phyloP scores from a whole-genome alignment of 371 early-diverging fungal genomes.

The Dipsacomyces acuminosporus region DNA sequence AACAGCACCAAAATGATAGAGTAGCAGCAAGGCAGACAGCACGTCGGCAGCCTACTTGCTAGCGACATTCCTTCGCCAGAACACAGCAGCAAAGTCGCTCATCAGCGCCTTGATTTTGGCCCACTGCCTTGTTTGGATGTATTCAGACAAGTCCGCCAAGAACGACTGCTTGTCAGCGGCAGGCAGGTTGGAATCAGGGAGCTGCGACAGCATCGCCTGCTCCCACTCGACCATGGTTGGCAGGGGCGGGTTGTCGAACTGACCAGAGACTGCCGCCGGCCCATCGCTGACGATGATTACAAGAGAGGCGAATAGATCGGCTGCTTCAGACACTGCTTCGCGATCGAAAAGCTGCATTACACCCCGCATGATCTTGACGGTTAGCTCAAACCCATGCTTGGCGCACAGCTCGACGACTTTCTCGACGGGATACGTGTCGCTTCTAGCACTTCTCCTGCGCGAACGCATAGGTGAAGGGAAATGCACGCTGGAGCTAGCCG shows the following conservation, averaged over 20 bases:
- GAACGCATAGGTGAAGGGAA: slow-evolving; percentile 8
- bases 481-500: neutral
- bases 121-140: slow-evolving; percentile 29
- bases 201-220: slow-evolving; percentile 21
- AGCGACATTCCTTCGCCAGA: slow-evolving; percentile 33
- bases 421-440: slow-evolving; percentile 25
- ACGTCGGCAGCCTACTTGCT: neutral
- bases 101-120: slow-evolving; percentile 46
- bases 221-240: slow-evolving; percentile 36
- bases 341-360: slow-evolving; percentile 30
- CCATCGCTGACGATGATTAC: slow-evolving; percentile 31
- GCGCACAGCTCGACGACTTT: slow-evolving; percentile 28
- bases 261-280: slow-evolving; percentile 12
- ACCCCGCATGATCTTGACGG: slow-evolving; percentile 23
- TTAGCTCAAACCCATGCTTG: slow-evolving; percentile 29
- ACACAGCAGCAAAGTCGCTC: slow-evolving; percentile 26
- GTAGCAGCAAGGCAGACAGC: neutral
- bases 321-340: slow-evolving; percentile 26
- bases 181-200: slow-evolving; percentile 51
- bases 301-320: slow-evolving; percentile 22
- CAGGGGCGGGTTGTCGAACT: slow-evolving; percentile 22
- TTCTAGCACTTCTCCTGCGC: slow-evolving; percentile 4
- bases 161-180: slow-evolving; percentile 51
- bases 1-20: too few relatives aligned
- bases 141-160: slow-evolving; percentile 43